phyloP scores from a whole-genome alignment of 2,329 filamentous ascomycete species.

The Pseudofabraea citricarpa region DNA sequence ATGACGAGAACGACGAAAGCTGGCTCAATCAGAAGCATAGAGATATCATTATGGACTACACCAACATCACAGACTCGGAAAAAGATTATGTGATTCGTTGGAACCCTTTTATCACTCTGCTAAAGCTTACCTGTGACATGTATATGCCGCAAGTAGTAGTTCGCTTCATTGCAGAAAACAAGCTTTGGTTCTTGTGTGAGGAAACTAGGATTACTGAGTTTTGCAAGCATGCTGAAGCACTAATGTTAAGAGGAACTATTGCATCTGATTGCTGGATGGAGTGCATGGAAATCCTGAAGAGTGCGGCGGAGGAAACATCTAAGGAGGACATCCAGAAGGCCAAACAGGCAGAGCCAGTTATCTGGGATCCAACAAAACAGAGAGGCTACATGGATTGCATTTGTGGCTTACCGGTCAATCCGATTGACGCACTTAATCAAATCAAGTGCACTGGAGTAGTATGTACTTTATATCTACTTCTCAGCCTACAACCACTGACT shows the following conservation, averaged over 20 bases:
- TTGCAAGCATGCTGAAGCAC: slow-evolving; percentile 4
- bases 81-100: slow-evolving; percentile 26
- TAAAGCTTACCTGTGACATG: slow-evolving; percentile 1
- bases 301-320: background rate
- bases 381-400: slow-evolving; percentile 1
- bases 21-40: slow-evolving; percentile 25
- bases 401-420: background rate
- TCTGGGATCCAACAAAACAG: background rate
- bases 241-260: slow-evolving; percentile 3
- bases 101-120: slow-evolving; percentile 19
- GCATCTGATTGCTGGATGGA: background rate
- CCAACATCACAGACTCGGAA: slow-evolving; percentile 21
- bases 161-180: slow-evolving; percentile 8
- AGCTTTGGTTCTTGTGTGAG: slow-evolving; percentile 4
- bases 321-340: background rate
- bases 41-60: slow-evolving; percentile 24
- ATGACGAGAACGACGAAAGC: slow-evolving; percentile 25
- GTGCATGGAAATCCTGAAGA: slow-evolving; percentile 4
- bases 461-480: background rate
- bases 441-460: background rate
- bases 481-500: background rate
- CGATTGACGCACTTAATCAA: background rate
- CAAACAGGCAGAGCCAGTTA: background rate
- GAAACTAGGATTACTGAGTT: slow-evolving; percentile 5
- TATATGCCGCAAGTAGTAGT: background rate